Evolutionary conservation across 345 rosid species (phyloP).

Genomic region (Citropsis articulata): DNA sequence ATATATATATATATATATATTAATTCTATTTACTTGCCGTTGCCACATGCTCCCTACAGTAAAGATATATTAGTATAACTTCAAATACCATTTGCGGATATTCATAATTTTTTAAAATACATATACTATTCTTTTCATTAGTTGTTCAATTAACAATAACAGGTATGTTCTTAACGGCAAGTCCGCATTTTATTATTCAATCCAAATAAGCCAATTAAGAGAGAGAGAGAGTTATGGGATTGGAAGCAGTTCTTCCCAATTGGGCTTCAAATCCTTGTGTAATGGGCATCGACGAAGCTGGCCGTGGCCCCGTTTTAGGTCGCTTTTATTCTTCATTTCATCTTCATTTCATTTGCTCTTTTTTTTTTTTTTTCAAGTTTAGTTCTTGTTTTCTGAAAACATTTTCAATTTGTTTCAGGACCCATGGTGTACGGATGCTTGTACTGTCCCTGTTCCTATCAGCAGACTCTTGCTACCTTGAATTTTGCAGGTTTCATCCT

Average conservation of each 20-base stretch:
- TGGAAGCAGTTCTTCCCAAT: conserved; percentile 35
- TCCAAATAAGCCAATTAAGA: too few species aligned
- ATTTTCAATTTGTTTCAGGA: conserved; percentile 39
- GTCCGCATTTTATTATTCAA: too few species aligned
- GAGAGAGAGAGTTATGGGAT: conserved; percentile 28
- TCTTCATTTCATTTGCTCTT: not conserved
- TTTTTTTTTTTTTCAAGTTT: not conserved
- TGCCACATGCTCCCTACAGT: too few species aligned
- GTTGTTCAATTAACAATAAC: too few species aligned
- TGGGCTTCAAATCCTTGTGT: conserved; percentile 87
- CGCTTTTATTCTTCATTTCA: not conserved
- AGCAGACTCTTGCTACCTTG: conserved; percentile 73
- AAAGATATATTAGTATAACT: not conserved
- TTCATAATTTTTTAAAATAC: not conserved
- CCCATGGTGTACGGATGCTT: conserved; percentile 97
- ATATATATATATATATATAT: too few species aligned
- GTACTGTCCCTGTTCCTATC: conserved; percentile 79
- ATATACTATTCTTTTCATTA: too few species aligned
- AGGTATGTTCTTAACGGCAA: too few species aligned
- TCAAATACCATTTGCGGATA: not conserved
- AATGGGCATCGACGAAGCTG: conserved; percentile 97
- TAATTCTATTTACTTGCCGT: too few species aligned
- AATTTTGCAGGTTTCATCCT: conserved; percentile 61
- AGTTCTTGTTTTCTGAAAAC: not conserved
- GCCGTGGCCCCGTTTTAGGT: conserved; percentile 95